A percentile compares a stretch with the other conserved stretches of the same genome.
Conservation (phyloP, 2,329 filamentous ascomycete species). For the Fusarium zealandicum region DNA sequence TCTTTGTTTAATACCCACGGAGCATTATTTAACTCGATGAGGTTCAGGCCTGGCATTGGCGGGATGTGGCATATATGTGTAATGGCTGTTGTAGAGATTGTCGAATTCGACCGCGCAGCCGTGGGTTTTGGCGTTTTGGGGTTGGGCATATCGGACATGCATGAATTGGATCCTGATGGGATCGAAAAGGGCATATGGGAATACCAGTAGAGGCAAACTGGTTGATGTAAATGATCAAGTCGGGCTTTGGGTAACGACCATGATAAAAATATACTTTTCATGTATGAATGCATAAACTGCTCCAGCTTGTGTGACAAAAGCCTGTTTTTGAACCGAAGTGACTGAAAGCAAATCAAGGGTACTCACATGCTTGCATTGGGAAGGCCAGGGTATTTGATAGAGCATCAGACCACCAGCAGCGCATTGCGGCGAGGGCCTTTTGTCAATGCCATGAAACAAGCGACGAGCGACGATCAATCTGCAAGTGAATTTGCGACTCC, state of each 20-base stretch:
- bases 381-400: not conserved
- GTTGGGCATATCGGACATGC: not conserved
- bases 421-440: conserved; percentile 13
- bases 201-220: not conserved
- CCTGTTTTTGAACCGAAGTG: not conserved
- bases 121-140: conserved; percentile 24
- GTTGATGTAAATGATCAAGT: not conserved
- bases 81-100: conserved; percentile 20
- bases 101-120: conserved; percentile 4
- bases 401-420: conserved; percentile 16
- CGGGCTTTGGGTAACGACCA: conserved; percentile 2
- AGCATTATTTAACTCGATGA: conserved; percentile 23
- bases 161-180: not conserved
- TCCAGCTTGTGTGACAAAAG: not conserved
- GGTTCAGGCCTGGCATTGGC: conserved; percentile 4
- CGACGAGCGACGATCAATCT: conserved; percentile 1
- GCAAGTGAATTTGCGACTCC: too few relatives aligned
- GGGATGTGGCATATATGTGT: conserved; percentile 3
- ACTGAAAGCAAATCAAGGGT: not conserved
- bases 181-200: conserved; percentile 12
- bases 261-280: not conserved
- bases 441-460: not conserved
- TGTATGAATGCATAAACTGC: not conserved
- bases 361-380: not conserved
- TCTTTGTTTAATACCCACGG: conserved; percentile 33